Base-by-base conservation (phyloP, 1,284 basidiomycete species). In the Stygiomarasmius scandens region DNA sequence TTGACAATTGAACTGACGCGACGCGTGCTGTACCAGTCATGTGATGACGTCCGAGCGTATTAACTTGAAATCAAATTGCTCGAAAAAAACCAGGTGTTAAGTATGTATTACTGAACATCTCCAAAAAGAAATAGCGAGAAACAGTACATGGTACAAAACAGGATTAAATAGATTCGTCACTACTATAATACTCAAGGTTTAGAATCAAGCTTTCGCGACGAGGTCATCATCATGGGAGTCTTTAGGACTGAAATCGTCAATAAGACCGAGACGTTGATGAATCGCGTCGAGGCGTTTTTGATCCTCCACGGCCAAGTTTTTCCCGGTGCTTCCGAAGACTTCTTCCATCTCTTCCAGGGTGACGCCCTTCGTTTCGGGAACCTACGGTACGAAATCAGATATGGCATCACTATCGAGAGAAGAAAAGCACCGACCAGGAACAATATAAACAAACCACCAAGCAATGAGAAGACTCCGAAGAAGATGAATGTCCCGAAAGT, bases 311-410 rank as follows among this genome's bases (percentile, higher is more conserved):
- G 80, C 85, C 46, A 86, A 71, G 34, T 52, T 57, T 1, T 46
- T 41, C 10, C 79, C 80, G 47, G 72, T 73, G 6, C 76, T 75
- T 36, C 85, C 86, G 63, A 89, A 88, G 10, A 86, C 80, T 49
- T 82, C 81, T 67, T 89, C 86, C 86, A 88, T 88, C 67, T 88
- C 86, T 68, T 89, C 86, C 23, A 89, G 73, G 3, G 81, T 80
- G 14, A 88, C 75, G 8, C 84, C 84, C 69, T 87, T 87, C 10
- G 86, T 88, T 71, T 89, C 86, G 12, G 86, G 87, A 0, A 85
- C 79, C 82, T 84, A 57, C 3, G 41, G 22, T 29, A 49, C 58
- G 20, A 59, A 44, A 20, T 23, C 11, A 22, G 5, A 36, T 22
- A 27, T 12, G 34, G 29, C 12, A 10, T 38, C n/a, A 20, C 12